Conservation (phyloP, 352 stramenopile species). For the Phytophthora sp. region DNA sequence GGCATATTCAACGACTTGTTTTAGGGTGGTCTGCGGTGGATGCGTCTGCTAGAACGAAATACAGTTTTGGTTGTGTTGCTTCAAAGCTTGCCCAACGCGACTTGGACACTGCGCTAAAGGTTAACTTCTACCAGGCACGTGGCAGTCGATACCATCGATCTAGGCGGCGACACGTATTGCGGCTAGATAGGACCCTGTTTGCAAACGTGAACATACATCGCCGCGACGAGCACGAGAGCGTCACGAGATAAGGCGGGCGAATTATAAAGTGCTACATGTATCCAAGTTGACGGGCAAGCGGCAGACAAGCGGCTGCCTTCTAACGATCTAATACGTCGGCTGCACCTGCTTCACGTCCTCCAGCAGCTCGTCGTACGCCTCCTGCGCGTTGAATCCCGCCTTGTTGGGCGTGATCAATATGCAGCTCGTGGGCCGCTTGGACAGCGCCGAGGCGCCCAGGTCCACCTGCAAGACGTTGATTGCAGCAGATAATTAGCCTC, state of each 20-base stretch:
- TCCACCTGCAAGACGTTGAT: conserved; percentile 60
- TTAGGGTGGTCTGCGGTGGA: conserved; percentile 3
- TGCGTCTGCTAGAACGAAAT: too few species aligned
- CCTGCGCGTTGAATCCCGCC: conserved; percentile 88
- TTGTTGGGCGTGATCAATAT: conserved; percentile 96
- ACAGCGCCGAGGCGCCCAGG: conserved; percentile 96
- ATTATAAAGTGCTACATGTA: conserved; percentile 54
- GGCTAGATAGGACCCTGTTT: too few species aligned
- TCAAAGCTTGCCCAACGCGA: too few species aligned
- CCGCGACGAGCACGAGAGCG: conserved; percentile 31
- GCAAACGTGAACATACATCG: too few species aligned
- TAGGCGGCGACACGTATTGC: too few species aligned
- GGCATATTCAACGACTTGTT: conserved; percentile 72
- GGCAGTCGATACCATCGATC: too few species aligned
- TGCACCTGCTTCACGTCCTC: conserved; percentile 90
- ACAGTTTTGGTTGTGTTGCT: conserved; percentile 3
- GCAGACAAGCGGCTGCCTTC: conserved; percentile 10
- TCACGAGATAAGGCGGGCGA: conserved; percentile 5
- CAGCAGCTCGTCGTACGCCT: conserved; percentile 91
- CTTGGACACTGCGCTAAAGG: too few species aligned
- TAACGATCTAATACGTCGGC: conserved; percentile 76
- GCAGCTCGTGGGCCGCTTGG: conserved; percentile 98
- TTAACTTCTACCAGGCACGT: too few species aligned
- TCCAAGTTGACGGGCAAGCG: conserved; percentile 31
- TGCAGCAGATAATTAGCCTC: conserved; percentile 12